phyloP scores from a whole-genome alignment of 805 yeast species.

The Candida fluviatilis region DNA sequence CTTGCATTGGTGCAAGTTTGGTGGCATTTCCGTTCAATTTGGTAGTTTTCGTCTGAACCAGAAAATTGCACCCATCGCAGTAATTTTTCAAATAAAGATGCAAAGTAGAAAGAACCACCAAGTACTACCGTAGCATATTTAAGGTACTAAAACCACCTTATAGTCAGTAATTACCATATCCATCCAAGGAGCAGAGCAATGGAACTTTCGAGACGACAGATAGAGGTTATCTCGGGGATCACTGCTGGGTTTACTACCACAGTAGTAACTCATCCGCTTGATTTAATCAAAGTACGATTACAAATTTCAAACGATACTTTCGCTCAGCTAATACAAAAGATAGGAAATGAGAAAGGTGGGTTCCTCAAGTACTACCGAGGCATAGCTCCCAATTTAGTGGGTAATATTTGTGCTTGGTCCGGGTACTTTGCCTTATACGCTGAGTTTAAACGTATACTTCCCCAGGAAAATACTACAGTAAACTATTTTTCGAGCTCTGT shows the following conservation, averaged over 20 bases:
- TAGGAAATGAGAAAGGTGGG: conserved; percentile 11
- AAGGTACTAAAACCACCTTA: too few species aligned
- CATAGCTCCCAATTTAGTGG: conserved; percentile 70
- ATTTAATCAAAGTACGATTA: conserved; percentile 75
- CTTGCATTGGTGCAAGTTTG: too few species aligned
- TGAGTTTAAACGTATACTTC: conserved; percentile 40
- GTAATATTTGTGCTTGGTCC: conserved; percentile 88
- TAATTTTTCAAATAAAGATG: too few species aligned
- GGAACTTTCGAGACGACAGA: conserved; percentile 20
- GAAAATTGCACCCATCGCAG: too few species aligned
- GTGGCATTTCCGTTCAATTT: too few species aligned
- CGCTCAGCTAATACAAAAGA: conserved; percentile 1
- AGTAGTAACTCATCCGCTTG: conserved; percentile 81
- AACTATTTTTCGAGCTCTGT: conserved; percentile 34
- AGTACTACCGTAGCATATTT: too few species aligned
- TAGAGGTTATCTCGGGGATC: conserved; percentile 68
- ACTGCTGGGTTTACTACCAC: conserved; percentile 82
- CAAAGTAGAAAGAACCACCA: too few species aligned
- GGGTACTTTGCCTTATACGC: conserved; percentile 78
- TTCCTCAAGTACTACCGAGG: conserved; percentile 62
- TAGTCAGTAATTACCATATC: too few species aligned
- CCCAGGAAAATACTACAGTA: conserved; percentile 14
- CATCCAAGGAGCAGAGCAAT: too few species aligned
- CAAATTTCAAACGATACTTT: conserved; percentile 46
- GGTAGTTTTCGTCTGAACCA: too few species aligned